Conservation (phyloP, 768 basidiomycete species). For the Boletus bicolor region DNA sequence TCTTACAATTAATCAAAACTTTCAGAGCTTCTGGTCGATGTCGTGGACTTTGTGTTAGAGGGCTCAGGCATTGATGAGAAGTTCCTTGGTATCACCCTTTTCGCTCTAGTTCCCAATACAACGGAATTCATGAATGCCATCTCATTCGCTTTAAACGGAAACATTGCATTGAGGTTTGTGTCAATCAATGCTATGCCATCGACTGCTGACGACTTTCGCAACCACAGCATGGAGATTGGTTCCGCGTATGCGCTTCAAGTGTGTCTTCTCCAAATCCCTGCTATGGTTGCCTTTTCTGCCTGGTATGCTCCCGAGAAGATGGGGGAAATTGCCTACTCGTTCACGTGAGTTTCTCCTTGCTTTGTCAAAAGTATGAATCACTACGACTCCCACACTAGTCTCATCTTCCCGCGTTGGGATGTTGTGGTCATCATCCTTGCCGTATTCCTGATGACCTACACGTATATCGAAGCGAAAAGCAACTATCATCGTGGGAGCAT, state of each 20-base stretch:
- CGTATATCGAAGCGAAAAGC: constrained; percentile 97
- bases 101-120: constrained; percentile 96
- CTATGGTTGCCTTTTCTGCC: constrained; percentile 98
- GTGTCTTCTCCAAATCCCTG: constrained; percentile 94
- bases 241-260: constrained; percentile 99
- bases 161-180: constrained; percentile 88
- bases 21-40: constrained; percentile 88
- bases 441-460: constrained; percentile 97
- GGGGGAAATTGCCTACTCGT: constrained; percentile 84
- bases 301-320: constrained; percentile 87
- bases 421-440: constrained; percentile 91
- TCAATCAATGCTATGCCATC: neutral
- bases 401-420: constrained; percentile 99
- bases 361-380: neutral
- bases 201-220: neutral
- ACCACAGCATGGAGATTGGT: constrained; percentile 92
- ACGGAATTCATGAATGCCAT: constrained; percentile 99
- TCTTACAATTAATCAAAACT: constrained; percentile 1
- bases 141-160: constrained; percentile 94
- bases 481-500: constrained; percentile 98
- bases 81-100: constrained; percentile 93
- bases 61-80: constrained; percentile 96
- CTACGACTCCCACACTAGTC: constrained; percentile 41
- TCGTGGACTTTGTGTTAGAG: constrained; percentile 89
- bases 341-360: constrained; percentile 66